These are phyloP conservation scores for Chionographis japonica DNA, from an alignment of 106 monocot genomes.

Conservation along the genomic window DNA sequence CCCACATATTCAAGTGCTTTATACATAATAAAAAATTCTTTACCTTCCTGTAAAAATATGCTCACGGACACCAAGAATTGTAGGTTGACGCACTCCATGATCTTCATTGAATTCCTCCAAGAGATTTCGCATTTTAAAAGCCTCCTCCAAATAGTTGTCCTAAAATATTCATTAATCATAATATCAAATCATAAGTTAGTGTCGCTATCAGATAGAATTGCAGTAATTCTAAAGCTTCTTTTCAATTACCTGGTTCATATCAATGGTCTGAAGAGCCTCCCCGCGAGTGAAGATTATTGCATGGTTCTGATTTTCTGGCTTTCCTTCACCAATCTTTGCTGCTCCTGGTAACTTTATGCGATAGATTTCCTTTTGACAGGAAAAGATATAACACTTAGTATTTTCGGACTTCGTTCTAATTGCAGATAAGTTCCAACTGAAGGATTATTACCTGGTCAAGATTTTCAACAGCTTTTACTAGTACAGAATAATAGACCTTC, in stretches of 20 bases:
- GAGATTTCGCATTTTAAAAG: conserved; percentile 96
- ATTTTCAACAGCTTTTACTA: conserved; percentile 97
- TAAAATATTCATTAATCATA: conserved; percentile 13
- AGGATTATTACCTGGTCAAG: conserved; percentile 78
- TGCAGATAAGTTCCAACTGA: conserved; percentile 4
- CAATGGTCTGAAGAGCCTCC: conserved; percentile 98
- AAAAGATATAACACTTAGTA: conserved; percentile 20
- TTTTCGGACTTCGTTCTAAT: not conserved
- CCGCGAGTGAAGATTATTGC: conserved; percentile 96
- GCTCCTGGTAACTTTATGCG: conserved; percentile 91
- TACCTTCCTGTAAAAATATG: conserved; percentile 99
- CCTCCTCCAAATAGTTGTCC: conserved; percentile 99
- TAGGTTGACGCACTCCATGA: conserved; percentile 88
- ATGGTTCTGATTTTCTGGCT: conserved; percentile 99
- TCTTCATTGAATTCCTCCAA: conserved; percentile 98
- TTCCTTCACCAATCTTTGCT: conserved; percentile 97
- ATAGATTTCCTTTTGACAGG: conserved; percentile 82
- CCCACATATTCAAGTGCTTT: not conserved
- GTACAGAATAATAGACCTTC: conserved; percentile 97
- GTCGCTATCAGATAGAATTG: not conserved
- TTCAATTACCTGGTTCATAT: conserved; percentile 91
- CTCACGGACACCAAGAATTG: conserved; percentile 97
- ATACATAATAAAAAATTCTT: not conserved
- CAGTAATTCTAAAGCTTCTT: not conserved
- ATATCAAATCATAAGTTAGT: not conserved